Evolutionary conservation across 805 yeast species (phyloP), one percentile per base, ranked within the genome.

Genomic region (Starmerella stellata): DNA sequence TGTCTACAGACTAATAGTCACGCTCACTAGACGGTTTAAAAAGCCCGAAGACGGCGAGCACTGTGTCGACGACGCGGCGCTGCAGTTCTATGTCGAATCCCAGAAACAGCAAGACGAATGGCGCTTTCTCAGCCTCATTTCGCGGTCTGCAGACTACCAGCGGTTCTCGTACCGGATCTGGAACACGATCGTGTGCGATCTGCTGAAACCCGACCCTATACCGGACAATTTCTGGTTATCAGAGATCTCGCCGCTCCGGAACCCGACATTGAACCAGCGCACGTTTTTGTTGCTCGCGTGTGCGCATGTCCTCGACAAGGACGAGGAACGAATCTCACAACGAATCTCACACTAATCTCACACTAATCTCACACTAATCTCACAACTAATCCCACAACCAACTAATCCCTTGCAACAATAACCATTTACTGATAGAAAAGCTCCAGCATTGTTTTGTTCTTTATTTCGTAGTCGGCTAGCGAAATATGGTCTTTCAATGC

Each of bases 391-490:
- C n/a, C n/a, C n/a, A n/a, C n/a, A n/a, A n/a, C n/a, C n/a, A n/a
- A n/a, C n/a, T n/a, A n/a, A n/a, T n/a, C n/a, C n/a, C n/a, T 25
- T 25, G 14, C 11, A n/a, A n/a, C n/a, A n/a, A n/a, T n/a, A n/a
- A 34, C 13, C 13, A 18, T 19, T 36, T 24, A 41, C 21, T 35
- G 19, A 25, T 46, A 46, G 36, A 81, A 90, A 55, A 87, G 60
- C 59, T 87, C 98, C 47, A 87, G 58, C 56, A 76, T 81, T 44
- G 78, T 75, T 8, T 93, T 93, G 55, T 83, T 76, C 52, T 83
- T 93, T 16, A 87, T 74, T 56, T 87, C 98, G 54, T 90, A 87
- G 57, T 87, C 98, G n/a, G 78, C 94, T 34, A 87, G 63, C 1
- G 85, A 68, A 39, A 87, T 87, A 54, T 85, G 95, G 52, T 87